Base-by-base conservation (phyloP, 2,329 filamentous ascomycete genomes). In the Byssochlamys sp. region DNA sequence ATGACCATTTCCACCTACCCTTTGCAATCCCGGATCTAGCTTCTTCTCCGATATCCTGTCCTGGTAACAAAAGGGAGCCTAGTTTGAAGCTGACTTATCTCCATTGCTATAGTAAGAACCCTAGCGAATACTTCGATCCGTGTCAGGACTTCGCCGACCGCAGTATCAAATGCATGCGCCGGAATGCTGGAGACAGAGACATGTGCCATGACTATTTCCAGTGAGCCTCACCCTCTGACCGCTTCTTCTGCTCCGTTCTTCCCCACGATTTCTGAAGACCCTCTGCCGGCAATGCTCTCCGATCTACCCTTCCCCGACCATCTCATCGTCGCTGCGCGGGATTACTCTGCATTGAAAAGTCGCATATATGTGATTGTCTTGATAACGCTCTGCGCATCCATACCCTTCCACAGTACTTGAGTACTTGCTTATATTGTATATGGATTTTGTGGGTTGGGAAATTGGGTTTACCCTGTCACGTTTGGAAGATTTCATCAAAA, bases 161-260 rank as follows among this genome's bases (percentile, higher is more conserved):
- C 69, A 96, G 91, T 74, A 86, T 96, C 65, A 86, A 84, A 71
- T 99, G 94, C 69, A 77, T 99, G 69, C 87, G 91, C 70, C 84
- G 94, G 25, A 99, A 99, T 71, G 86, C 82, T 25, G 91, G 89
- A 12, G 90, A 97, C 70, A 83, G 86, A 63, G 79, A 86, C n/a
- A 88, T 97, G 88, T 99, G 94, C 71, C 81, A 82, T 62, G 92
- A 97, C 73, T 97, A 95, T 71, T 97, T 99, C 70, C 90, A 96
- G 91, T 96, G 72, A 75, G 89, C 64, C 28, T 19, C 58, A 49
- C 55, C 26, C 29, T 54, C 14, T 51, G 25, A 52, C 54, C 2
- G 25, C 51, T 11, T 45, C 10, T 52, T 28, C 25, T 45, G n/a
- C n/a, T 24, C n/a, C 3, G 39, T 19, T 24, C 24, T 14, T 33